Evolutionary conservation across 768 basidiomycete species (phyloP), one percentile per base, ranked within the genome.

Genomic region (Phallus indusiatus): DNA sequence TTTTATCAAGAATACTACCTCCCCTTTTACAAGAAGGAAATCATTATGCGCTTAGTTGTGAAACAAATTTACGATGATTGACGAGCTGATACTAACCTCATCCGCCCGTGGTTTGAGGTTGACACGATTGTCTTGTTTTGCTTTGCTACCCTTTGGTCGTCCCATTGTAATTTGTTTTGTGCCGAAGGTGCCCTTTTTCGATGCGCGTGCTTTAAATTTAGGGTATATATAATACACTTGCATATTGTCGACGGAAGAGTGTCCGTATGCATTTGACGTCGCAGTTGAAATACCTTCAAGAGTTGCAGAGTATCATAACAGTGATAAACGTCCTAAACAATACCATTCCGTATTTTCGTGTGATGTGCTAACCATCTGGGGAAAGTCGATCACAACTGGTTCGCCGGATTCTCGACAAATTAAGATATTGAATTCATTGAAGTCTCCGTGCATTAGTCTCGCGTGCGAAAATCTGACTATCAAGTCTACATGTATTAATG

Each of bases 341-440:
- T 65, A 93, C 92, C 88, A 96, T 75, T 98, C 96, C 5, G 96
- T 95, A 69, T 99, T 96, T 66, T 84, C 83, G 64, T 99, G 96
- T 51, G 93, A 89, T 24, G 90, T 94, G 76, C 89, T 92, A 72
- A 98, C 92, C 95, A 98, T 97, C 75, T 99, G 96, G 8, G 96
- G 96, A 70, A 99, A 99, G 75, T 99, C 96, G 66, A 99, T 99
- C 47, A 99, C 83, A 55, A 97, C 73, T 7, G 94, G 90, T 65
- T 91, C 84, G 11, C 81, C 81, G 49, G 72, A 75, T 55, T 85
- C 85, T 50, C 89, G 82, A 37, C 81, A 81, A 65, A 99, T 93
- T 62, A 99, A 83, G 64, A 99, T 94, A 71, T 99, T 98, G 77
- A 98, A 99, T 69, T 99, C 96, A 73, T 99, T 99, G 74, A 90